These are phyloP conservation scores for Beverwykella pulmonaria DNA, from an alignment of 495 filamentous ascomycete species.

Conservation along the genomic window DNA sequence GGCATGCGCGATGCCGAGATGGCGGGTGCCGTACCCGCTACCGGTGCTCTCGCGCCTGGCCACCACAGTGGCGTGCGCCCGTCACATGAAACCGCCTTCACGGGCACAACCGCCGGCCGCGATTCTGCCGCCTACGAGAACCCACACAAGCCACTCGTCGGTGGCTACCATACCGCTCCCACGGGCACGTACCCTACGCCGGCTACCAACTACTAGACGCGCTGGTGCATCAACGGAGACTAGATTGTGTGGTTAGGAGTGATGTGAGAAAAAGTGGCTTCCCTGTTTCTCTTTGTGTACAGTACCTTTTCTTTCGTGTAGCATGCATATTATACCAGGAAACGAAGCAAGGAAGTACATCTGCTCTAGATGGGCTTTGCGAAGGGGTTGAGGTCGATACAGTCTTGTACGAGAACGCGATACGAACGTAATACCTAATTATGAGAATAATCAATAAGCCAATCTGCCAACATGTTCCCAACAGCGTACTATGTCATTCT, in stretches of 20 bases:
- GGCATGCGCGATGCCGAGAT: slow-evolving; percentile 35
- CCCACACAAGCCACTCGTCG: slow-evolving; percentile 30
- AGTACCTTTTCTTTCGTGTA: slow-evolving; percentile 5
- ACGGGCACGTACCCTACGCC: slow-evolving; percentile 34
- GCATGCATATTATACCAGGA: slow-evolving; percentile 34
- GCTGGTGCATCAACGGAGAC: neutral
- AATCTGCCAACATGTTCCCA: no score
- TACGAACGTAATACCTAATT: slow-evolving; percentile 27
- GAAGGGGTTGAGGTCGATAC: neutral
- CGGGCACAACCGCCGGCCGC: slow-evolving; percentile 42
- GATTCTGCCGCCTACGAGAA: slow-evolving; percentile 24
- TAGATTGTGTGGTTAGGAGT: no score
- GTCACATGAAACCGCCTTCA: slow-evolving; percentile 45
- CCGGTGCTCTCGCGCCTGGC: slow-evolving; percentile 24
- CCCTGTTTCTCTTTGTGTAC: neutral
- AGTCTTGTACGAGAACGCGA: neutral
- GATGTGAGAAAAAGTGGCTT: neutral
- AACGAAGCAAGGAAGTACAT: neutral
- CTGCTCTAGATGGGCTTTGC: neutral
- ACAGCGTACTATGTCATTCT: neutral
- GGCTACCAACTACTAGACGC: slow-evolving; percentile 27
- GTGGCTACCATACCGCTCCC: slow-evolving; percentile 40
- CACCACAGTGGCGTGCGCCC: slow-evolving; percentile 37
- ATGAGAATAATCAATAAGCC: slow-evolving; percentile 7
- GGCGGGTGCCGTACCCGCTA: slow-evolving; percentile 33